These are phyloP conservation scores for Nothopassalora personata DNA, from an alignment of 2,329 filamentous ascomycete genomes.

Conservation along the genomic window DNA sequence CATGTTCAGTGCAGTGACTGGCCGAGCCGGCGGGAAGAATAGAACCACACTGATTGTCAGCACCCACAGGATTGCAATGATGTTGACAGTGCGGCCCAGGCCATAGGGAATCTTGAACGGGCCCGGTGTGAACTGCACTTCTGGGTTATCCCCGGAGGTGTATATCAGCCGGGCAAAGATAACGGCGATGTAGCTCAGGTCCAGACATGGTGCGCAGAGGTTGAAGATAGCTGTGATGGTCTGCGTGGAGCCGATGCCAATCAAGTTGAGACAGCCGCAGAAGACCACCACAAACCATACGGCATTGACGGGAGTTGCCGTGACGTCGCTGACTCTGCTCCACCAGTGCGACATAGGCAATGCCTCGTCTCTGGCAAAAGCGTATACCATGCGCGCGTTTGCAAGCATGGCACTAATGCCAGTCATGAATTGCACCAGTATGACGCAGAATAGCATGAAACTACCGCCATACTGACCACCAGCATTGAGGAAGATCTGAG, in stretches of 20 bases:
- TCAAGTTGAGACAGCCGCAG: constrained; percentile 48
- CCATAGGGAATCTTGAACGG: constrained; percentile 25
- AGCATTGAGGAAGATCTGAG: constrained; percentile 53
- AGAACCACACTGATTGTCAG: constrained; percentile 58
- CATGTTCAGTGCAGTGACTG: constrained; percentile 43
- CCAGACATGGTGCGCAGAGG: constrained; percentile 43
- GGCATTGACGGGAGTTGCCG: constrained; percentile 56
- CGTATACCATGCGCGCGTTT: constrained; percentile 44
- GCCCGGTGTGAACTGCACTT: constrained; percentile 18
- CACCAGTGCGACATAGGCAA: constrained; percentile 36
- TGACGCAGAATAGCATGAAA: constrained; percentile 35
- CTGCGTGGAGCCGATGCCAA: constrained; percentile 47
- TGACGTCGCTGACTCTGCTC: constrained; percentile 43
- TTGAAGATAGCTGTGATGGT: constrained; percentile 49
- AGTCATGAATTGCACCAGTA: constrained; percentile 61
- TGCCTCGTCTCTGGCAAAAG: constrained; percentile 39
- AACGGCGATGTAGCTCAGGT: constrained; percentile 55
- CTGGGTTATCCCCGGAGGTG: not conserved
- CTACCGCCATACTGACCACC: constrained; percentile 32
- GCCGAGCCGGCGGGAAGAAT: constrained; percentile 44
- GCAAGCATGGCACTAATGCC: constrained; percentile 60
- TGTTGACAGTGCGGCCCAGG: constrained; percentile 47
- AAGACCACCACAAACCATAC: constrained; percentile 61
- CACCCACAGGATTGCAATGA: constrained; percentile 53
- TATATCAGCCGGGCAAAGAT: constrained; percentile 45